Conservation (phyloP, 495 filamentous ascomycete genomes). For the Xylaria castorea region DNA sequence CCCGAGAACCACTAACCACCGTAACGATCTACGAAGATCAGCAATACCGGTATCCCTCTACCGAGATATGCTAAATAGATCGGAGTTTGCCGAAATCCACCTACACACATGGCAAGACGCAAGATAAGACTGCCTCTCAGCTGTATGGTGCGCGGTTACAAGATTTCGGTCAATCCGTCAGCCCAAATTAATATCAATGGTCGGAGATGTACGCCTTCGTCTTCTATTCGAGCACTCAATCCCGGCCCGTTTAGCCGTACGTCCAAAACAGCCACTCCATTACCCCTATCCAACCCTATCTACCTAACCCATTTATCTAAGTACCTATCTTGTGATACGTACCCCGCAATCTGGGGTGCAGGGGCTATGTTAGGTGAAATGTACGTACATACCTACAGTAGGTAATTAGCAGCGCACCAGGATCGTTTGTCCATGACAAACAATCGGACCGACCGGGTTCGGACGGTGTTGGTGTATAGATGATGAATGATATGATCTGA, state of each 20-base stretch:
- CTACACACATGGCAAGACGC: neutral
- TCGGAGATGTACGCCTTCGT: neutral
- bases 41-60: neutral
- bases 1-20: neutral
- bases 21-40: neutral
- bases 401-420: neutral
- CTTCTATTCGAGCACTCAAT: neutral
- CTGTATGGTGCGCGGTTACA: too few relatives aligned
- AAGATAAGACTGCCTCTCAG: slow-evolving; percentile 9
- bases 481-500: neutral
- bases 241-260: slow-evolving; percentile 17
- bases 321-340: neutral
- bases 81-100: slow-evolving; percentile 3
- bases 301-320: neutral
- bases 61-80: neutral
- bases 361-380: neutral
- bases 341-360: slow-evolving; percentile 7
- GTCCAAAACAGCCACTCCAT: neutral
- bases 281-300: neutral
- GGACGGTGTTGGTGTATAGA: too few relatives aligned
- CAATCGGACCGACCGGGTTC: neutral
- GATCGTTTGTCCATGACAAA: too few relatives aligned
- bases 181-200: neutral
- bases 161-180: neutral
- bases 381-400: neutral